A percentile compares a stretch with the other conserved stretches of the same genome.
These are phyloP conservation scores for Falciphora oryzae DNA, from an alignment of 2,329 filamentous ascomycete genomes.

Conservation along the genomic window DNA sequence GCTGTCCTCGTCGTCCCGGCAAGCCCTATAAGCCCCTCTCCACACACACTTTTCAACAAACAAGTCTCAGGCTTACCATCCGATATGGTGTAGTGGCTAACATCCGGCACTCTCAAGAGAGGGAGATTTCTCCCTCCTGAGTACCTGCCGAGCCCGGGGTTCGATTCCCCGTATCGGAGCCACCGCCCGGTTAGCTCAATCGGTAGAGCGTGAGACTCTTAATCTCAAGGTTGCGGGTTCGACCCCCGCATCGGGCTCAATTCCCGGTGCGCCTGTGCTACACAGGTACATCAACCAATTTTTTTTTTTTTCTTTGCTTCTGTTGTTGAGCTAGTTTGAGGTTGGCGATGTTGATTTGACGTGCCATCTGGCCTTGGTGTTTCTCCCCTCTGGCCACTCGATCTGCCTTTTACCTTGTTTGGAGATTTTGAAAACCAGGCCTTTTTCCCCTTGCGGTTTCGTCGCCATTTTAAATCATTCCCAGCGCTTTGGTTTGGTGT, in stretches of 20 bases:
- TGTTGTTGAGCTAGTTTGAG: too few species aligned
- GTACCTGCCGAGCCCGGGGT: slow-evolving; percentile 7
- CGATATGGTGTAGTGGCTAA: slow-evolving; percentile 1
- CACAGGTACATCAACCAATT: background rate
- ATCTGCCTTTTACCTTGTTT: too few species aligned
- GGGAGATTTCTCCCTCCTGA: background rate
- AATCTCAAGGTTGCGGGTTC: slow-evolving; percentile 32
- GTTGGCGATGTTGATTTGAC: too few species aligned
- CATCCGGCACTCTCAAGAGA: background rate
- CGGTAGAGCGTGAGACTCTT: slow-evolving; percentile 71
- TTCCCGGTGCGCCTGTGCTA: slow-evolving; percentile 22
- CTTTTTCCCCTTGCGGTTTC: too few species aligned
- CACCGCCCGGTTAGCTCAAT: slow-evolving; percentile 57
- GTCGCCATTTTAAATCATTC: too few species aligned
- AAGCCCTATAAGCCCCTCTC: background rate
- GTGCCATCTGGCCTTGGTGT: too few species aligned
- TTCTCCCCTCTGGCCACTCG: too few species aligned
- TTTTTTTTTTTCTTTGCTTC: background rate
- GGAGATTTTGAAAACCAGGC: too few species aligned
- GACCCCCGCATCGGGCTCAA: slow-evolving; percentile 45
- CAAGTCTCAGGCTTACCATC: background rate
- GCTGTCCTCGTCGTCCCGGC: background rate
- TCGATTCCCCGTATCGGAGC: slow-evolving; percentile 12
- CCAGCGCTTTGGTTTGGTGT: too few species aligned
- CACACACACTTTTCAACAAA: background rate